These are phyloP conservation scores for Trifolium fragiferum DNA, from an alignment of 306 rosid species.

Conservation along the genomic window DNA sequence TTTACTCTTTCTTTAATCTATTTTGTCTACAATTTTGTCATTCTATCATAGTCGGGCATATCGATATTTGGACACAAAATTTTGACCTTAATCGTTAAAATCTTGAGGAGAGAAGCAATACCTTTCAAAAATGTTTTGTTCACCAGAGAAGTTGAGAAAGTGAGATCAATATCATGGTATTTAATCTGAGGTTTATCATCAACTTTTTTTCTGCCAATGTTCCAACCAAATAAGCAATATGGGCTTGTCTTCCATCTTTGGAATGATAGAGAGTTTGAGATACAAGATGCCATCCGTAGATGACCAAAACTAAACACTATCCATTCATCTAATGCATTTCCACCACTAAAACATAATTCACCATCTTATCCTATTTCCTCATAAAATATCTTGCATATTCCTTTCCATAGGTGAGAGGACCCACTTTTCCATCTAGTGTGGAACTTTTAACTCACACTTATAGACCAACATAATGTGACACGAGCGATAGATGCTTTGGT, in stretches of 20 bases:
- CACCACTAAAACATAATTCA: conserved; percentile 34
- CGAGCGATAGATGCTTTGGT: no score
- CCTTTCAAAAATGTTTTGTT: conserved; percentile 75
- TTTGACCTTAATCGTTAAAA: background rate
- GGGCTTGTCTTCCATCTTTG: conserved; percentile 53
- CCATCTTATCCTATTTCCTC: conserved; percentile 46
- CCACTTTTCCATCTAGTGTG: background rate
- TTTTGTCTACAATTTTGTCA: no score
- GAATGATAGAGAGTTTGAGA: conserved; percentile 49
- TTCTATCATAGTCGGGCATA: no score
- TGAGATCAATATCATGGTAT: conserved; percentile 78
- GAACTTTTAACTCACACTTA: no score
- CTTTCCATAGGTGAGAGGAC: conserved; percentile 8
- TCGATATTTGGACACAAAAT: no score
- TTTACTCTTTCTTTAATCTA: no score
- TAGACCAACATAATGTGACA: no score
- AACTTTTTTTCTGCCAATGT: conserved; percentile 51
- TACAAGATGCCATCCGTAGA: conserved; percentile 60
- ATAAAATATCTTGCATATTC: conserved; percentile 36
- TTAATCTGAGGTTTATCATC: conserved; percentile 57
- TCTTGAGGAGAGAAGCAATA: conserved; percentile 40
- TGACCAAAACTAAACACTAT: conserved; percentile 18
- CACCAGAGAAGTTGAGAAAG: conserved; percentile 70
- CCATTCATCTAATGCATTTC: conserved; percentile 10
- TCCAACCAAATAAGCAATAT: conserved; percentile 74